These are phyloP conservation scores for Lasiosphaeria hispida DNA, from an alignment of 495 filamentous ascomycete genomes.

Conservation along the genomic window DNA sequence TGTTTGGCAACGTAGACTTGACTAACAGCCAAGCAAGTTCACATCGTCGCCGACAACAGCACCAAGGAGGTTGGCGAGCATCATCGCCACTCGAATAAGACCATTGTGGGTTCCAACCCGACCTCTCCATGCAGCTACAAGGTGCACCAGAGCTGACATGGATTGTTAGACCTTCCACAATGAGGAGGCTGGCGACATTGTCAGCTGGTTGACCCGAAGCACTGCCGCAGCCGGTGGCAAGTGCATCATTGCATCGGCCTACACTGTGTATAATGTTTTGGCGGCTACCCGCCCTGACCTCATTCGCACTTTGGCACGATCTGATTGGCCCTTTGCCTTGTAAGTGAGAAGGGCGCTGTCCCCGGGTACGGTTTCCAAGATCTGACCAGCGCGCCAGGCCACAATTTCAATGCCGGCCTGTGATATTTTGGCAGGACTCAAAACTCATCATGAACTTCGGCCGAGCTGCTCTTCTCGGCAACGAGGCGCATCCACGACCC, in stretches of 20 bases:
- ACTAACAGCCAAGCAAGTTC: slow-evolving; percentile 38
- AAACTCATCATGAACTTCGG: slow-evolving; percentile 61
- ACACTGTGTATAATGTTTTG: slow-evolving; percentile 63
- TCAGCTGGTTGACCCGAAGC: slow-evolving; percentile 60
- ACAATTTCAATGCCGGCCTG: slow-evolving; percentile 51
- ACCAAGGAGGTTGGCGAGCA: slow-evolving; percentile 44
- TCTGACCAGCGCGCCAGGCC: slow-evolving; percentile 35
- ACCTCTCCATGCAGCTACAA: background rate
- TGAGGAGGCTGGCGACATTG: slow-evolving; percentile 64
- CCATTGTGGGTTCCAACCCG: slow-evolving; percentile 39
- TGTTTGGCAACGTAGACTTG: slow-evolving; percentile 1
- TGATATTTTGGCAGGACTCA: slow-evolving; percentile 55
- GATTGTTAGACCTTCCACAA: slow-evolving; percentile 65
- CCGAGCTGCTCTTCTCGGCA: slow-evolving; percentile 57
- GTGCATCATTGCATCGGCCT: slow-evolving; percentile 59
- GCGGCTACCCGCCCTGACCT: slow-evolving; percentile 61
- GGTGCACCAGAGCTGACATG: background rate
- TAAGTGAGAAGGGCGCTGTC: slow-evolving; percentile 33
- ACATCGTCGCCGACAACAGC: slow-evolving; percentile 50
- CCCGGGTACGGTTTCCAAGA: slow-evolving; percentile 9
- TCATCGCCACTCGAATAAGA: slow-evolving; percentile 50
- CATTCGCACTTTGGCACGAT: slow-evolving; percentile 54
- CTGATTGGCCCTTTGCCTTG: slow-evolving; percentile 64
- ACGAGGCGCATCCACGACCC: slow-evolving; percentile 52
- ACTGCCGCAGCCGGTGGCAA: slow-evolving; percentile 57